Percentiles rank a stretch among this genome's conserved stretches.
These are phyloP conservation scores for Kalmusia sp. DNA, from an alignment of 2,329 filamentous ascomycete genomes.

Conservation along the genomic window DNA sequence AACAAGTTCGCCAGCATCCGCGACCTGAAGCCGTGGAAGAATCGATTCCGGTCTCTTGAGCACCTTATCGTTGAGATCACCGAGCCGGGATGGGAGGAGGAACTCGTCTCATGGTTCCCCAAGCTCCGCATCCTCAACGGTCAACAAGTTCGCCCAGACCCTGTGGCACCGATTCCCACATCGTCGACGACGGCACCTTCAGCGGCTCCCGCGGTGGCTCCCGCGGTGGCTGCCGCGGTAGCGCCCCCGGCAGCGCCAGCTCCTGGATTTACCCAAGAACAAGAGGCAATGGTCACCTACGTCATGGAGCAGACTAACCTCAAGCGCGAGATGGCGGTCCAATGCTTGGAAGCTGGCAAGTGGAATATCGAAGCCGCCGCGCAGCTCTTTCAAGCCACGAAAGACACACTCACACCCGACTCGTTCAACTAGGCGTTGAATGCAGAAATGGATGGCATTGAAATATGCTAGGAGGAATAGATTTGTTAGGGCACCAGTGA, in stretches of 20 bases:
- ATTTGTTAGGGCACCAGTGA: neutral
- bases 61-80: constrained; percentile 72
- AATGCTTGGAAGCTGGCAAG: constrained; percentile 79
- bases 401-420: constrained; percentile 59
- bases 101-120: constrained; percentile 83
- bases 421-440: constrained; percentile 44
- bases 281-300: constrained; percentile 73
- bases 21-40: constrained; percentile 76
- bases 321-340: constrained; percentile 76
- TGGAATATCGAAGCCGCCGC: constrained; percentile 84
- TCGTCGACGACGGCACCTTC: constrained; percentile 43
- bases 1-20: constrained; percentile 77
- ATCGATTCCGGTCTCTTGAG: constrained; percentile 78
- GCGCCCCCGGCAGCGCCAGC: constrained; percentile 24
- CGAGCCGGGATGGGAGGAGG: constrained; percentile 63
- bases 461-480: neutral
- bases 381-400: constrained; percentile 76
- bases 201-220: constrained; percentile 3
- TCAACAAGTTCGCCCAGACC: constrained; percentile 73
- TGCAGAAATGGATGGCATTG: constrained; percentile 3
- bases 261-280: constrained; percentile 46
- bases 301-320: constrained; percentile 81
- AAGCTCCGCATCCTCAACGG: constrained; percentile 80
- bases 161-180: constrained; percentile 49
- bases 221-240: constrained; percentile 48